Evolutionary conservation across 2,329 filamentous ascomycete species (phyloP), one percentile per base, ranked within the genome.

Genomic region (Eutypa lata): DNA sequence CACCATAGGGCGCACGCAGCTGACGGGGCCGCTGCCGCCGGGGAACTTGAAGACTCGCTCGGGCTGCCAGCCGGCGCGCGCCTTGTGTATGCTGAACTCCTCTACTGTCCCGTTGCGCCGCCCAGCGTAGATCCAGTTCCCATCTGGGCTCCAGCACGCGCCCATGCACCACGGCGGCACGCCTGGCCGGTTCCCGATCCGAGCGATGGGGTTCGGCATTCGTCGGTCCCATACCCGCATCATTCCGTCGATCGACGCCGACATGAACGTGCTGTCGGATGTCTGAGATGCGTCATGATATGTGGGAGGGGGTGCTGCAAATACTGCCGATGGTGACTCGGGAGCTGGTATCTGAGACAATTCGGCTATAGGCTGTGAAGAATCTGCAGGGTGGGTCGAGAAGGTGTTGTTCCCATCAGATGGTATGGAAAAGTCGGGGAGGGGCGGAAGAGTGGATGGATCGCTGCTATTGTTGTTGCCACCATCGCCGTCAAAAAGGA

Each of bases 91-190:
- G 64, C 85, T 91, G 71, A 89, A 99, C 71, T 99, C 94, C 61
- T 99, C 94, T 0, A 99, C 94, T 0, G 91, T 95, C 49, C 91
- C 83, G 70, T 97, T 97, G 53, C 94, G 81, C 26, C 94, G 80
- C 0, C 94, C 94, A 0, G 89, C 92, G 71, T 96, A 99, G 63
- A 99, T 92, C 71, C 84, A 91, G 71, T 97, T 97, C 14, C 94
- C 94, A 68, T 97, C 90, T 0, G 91, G 91, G 51, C 89, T 93
- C 94, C 94, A 99, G 74, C 91, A 96, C 1, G 91, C 91, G 60
- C 90, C 92, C 86, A 96, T 97, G 71, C 93, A 97, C 93, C 93
- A 99, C 0, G 93, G 94, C 1, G 94, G 93, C 1, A 91, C 89
- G 18, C 86, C 85, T 11, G 84, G 82, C 11, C 86, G 79, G 18